phyloP scores from a whole-genome alignment of 129 eudicot genomes.

The Cynara cardunculus region DNA sequence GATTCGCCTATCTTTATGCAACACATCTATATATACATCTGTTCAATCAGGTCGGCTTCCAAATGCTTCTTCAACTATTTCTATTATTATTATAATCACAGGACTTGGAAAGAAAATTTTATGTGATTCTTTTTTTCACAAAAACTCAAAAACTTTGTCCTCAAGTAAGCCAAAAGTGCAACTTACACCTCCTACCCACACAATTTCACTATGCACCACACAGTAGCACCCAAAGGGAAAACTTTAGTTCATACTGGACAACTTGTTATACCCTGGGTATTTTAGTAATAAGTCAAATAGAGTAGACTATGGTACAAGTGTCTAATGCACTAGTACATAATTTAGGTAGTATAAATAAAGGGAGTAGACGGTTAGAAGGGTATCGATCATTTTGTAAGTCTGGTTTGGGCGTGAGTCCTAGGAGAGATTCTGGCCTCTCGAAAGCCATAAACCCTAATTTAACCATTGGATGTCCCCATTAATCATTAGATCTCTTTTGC shows the following conservation, averaged over 20 bases:
- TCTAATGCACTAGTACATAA: no score
- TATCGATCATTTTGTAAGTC: no score
- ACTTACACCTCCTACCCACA: neutral
- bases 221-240: neutral
- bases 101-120: neutral
- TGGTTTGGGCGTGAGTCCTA: no score
- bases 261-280: no score
- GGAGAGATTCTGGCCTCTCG: no score
- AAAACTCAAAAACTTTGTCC: neutral
- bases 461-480: no score
- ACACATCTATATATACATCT: slow-evolving; percentile 26
- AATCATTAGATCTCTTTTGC: no score
- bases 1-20: slow-evolving; percentile 24
- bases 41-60: slow-evolving; percentile 41
- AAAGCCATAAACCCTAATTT: no score
- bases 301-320: no score
- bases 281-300: no score
- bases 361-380: no score
- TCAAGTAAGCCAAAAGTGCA: slow-evolving; percentile 4
- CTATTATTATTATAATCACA: neutral
- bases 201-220: slow-evolving; percentile 1
- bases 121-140: neutral
- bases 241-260: neutral
- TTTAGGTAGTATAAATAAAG: no score
- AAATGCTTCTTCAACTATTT: slow-evolving; percentile 18